Conservation (phyloP, 2,329 filamentous ascomycete genomes). For the Cryphonectria naterciae region DNA sequence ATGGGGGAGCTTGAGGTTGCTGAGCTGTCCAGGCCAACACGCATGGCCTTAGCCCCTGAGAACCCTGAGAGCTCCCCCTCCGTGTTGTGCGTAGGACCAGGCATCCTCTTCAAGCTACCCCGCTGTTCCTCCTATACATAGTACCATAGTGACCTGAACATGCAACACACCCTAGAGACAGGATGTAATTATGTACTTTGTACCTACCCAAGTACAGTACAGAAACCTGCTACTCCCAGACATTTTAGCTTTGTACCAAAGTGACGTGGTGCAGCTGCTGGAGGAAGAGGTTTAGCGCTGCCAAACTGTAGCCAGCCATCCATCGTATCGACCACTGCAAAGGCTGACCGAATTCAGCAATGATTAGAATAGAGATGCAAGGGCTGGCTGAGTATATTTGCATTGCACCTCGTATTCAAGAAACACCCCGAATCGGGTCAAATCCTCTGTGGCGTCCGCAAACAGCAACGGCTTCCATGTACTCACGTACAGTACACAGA, state of each 20-base stretch:
- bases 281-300: slow-evolving; percentile 4
- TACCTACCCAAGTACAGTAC: background rate
- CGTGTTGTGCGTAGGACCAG: slow-evolving; percentile 10
- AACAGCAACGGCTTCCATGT: background rate
- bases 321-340: background rate
- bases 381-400: background rate
- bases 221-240: background rate
- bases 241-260: too few relatives aligned
- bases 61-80: slow-evolving; percentile 14
- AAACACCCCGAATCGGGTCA: background rate
- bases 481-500: background rate
- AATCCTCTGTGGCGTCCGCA: background rate
- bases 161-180: background rate
- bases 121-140: slow-evolving; percentile 17
- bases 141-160: background rate
- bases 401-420: background rate
- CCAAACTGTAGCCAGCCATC: background rate
- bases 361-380: background rate
- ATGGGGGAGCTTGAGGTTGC: slow-evolving; percentile 1
- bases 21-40: slow-evolving; percentile 16
- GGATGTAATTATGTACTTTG: background rate
- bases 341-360: background rate
- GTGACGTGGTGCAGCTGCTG: background rate
- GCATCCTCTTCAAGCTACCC: slow-evolving; percentile 22
- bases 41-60: slow-evolving; percentile 11